Base-by-base conservation (phyloP, 176 grass and related monocot species). In the Oryza longistaminata region DNA sequence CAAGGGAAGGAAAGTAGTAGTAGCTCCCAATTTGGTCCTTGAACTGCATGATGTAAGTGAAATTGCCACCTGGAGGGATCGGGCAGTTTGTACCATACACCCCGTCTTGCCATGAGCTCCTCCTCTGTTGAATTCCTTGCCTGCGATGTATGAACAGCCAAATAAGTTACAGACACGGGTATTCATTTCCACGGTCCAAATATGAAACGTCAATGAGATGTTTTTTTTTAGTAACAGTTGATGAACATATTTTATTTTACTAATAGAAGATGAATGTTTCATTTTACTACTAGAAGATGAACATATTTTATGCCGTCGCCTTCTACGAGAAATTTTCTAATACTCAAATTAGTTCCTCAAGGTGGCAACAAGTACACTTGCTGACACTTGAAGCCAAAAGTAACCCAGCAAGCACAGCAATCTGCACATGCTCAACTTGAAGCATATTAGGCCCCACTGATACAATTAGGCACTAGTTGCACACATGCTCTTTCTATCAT, bases 11-110 rank as follows among this genome's bases (percentile, higher is more conserved):
- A 66, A 95, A 98, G 73, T 98, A 98, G 89, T 95, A 98, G 83
- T 88, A 98, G 66, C 87, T 98, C 76, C 95, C 96, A 12, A 98
- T 98, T 26, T 98, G 96, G 55, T 98, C 96, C 88, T 98, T 98
- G 81, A 91, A 84, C 58, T 98, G 96, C 91, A 98, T 91, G 69
- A 87, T 73, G 27, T 95, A 98, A 24, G 96, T 95, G 82, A 95
- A 98, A 26, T 98, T 95, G 11, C 81, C 69, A 8, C 93, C 96
- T 0, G 96, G 96, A 60, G 89, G 96, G 73, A 98, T 98, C 4
- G 96, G 89, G 70, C 96, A 98, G 60, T 90, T 98, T 53, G 96
- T 98, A 19, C 96, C 96, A 7, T 77, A 95, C 22, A 98, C 91
- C 0, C 96, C 96, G 3, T 98, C 96, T 85, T 98, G 91, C 96